Conservation (phyloP, 345 rosid species). For the Lumnitzera racemosa region DNA sequence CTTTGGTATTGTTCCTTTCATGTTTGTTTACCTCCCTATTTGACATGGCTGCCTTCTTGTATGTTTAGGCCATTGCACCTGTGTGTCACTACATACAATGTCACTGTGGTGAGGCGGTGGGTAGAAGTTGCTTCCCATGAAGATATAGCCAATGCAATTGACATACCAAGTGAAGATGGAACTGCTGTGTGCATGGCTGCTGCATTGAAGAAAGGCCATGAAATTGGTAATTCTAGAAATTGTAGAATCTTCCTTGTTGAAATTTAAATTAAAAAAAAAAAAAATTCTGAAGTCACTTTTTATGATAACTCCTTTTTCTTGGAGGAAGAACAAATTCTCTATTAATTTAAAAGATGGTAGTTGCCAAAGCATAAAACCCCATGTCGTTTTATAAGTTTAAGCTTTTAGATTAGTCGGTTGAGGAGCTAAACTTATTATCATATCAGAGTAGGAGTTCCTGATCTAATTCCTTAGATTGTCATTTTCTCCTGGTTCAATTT, state of each 20-base stretch:
- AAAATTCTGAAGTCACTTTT: too few species aligned
- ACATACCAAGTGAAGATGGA: slow-evolving; percentile 72
- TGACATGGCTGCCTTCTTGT: slow-evolving; percentile 3
- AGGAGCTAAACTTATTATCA: neutral
- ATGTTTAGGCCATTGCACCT: slow-evolving; percentile 81
- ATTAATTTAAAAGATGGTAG: too few species aligned
- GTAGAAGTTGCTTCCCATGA: slow-evolving; percentile 64
- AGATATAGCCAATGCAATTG: slow-evolving; percentile 67
- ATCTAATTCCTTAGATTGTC: neutral
- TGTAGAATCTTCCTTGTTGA: neutral
- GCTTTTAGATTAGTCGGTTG: neutral
- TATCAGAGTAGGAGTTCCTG: neutral
- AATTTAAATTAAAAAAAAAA: too few species aligned
- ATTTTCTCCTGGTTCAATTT: neutral
- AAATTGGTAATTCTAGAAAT: slow-evolving; percentile 54
- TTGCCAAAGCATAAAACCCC: too few species aligned
- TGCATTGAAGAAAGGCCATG: slow-evolving; percentile 82
- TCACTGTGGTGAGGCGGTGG: slow-evolving; percentile 90
- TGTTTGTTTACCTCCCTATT: neutral
- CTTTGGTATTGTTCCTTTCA: neutral
- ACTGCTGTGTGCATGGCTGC: slow-evolving; percentile 96
- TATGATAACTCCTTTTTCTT: too few species aligned
- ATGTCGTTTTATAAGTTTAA: neutral
- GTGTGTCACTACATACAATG: slow-evolving; percentile 83
- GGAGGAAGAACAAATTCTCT: too few species aligned